Evolutionary conservation across 495 filamentous ascomycete species (phyloP), one percentile per base, ranked within the genome.

Genomic region (Talaromyces trachyspermus): DNA sequence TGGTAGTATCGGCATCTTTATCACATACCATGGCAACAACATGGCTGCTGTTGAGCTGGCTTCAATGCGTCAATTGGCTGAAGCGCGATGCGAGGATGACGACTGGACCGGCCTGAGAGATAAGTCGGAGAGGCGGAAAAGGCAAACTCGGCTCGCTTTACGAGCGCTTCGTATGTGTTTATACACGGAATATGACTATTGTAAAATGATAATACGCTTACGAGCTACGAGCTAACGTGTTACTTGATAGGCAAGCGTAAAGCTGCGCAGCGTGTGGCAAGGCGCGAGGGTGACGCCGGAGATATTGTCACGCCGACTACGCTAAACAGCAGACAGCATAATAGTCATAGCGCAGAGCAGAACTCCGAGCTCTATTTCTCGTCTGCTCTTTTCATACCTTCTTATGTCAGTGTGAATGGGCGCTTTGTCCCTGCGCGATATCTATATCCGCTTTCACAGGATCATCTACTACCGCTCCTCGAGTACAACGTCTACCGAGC

Each of bases 131-230:
- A 52, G 70, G 2, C 57, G 69, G 27, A 50, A 57, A 33, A 52
- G 61, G 25, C 70, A 74, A 52, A 74, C 72, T 52, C 57, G 70
- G n/a, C 43, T 71, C 7, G 70, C 71, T 43, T 66, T 72, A 51
- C 51, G 69, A 43, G 68, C 69, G 11, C 60, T 56, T 39, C 60
- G 69, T 71, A 37, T 49, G 62, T 48, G 55, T 26, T 19, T 24
- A 5, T 23, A 4, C 12, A 2, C n/a, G 4, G 4, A 37, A 20
- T 20, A 20, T 5, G 15, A 3, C 3, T n/a, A n/a, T n/a, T n/a
- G n/a, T n/a, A n/a, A 36, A n/a, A 18, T 10, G 10, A 37, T 17
- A 15, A 7, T 37, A 9, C 1, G 9, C 2, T 14, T 4, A 2
- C 9, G 17, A 15, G 35, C n/a, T 15, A 37, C 15, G 17, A 40